Evolutionary conservation across 192 early-diverging fungal species (phyloP).

Genomic region (Coemansia erecta): DNA sequence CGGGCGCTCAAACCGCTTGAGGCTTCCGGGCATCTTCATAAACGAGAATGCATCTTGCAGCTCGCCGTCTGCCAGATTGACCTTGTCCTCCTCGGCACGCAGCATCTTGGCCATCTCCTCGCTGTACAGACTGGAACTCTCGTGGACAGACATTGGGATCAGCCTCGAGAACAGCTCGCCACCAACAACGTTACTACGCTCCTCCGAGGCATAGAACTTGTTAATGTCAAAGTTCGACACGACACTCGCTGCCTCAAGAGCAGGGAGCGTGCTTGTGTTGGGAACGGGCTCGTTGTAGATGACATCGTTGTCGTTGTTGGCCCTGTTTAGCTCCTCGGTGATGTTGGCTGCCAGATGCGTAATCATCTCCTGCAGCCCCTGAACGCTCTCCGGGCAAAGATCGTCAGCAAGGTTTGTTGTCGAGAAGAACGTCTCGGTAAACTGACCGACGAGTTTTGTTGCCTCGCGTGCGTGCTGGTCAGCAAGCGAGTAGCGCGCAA

Average conservation of each 20-base stretch:
- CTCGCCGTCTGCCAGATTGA: conserved; percentile 81
- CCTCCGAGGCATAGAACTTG: conserved; percentile 69
- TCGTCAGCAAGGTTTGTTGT: conserved; percentile 60
- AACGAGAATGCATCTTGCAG: conserved; percentile 78
- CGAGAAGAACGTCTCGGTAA: conserved; percentile 67
- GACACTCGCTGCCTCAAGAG: conserved; percentile 62
- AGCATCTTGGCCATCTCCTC: conserved; percentile 95
- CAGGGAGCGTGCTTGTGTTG: conserved; percentile 69
- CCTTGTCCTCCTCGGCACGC: conserved; percentile 73
- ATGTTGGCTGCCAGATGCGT: conserved; percentile 63
- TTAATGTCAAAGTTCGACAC: conserved; percentile 73
- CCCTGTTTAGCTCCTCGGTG: conserved; percentile 66
- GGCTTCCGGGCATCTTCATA: conserved; percentile 77
- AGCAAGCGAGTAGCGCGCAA: conserved; percentile 74
- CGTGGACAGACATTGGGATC: conserved; percentile 91
- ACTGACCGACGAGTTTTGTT: conserved; percentile 56
- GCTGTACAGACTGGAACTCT: conserved; percentile 89
- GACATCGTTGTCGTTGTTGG: conserved; percentile 91
- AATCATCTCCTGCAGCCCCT: conserved; percentile 72
- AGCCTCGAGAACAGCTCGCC: conserved; percentile 84
- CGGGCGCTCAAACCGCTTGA: conserved; percentile 74
- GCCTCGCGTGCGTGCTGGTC: conserved; percentile 86
- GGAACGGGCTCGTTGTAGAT: conserved; percentile 91
- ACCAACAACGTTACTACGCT: conserved; percentile 80
- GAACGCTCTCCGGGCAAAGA: conserved; percentile 63